Conservation (phyloP, 257 asterid genomes). For the Striga asiatica region DNA sequence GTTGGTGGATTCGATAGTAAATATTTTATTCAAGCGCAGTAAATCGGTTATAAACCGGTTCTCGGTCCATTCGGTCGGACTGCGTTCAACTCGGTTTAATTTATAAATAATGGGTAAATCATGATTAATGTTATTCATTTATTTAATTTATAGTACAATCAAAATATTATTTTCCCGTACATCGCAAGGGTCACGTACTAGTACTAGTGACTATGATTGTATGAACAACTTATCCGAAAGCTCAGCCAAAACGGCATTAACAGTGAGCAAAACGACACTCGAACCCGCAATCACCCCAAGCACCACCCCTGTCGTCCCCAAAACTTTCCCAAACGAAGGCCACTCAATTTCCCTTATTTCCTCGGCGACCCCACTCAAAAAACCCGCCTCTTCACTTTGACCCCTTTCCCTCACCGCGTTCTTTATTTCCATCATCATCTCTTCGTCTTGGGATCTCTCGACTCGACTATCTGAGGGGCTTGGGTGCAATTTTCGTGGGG, state of each 20-base stretch:
- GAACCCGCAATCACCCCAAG: constrained; percentile 85
- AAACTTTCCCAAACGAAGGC: constrained; percentile 70
- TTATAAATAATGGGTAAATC: too few relatives aligned
- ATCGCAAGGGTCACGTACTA: too few relatives aligned
- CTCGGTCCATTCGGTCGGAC: too few relatives aligned
- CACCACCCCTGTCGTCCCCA: constrained; percentile 86
- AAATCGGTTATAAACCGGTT: too few relatives aligned
- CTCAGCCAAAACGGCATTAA: constrained; percentile 93
- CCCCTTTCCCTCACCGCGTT: constrained; percentile 56
- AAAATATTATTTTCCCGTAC: too few relatives aligned
- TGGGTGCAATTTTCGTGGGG: constrained; percentile 13
- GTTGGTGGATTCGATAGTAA: too few relatives aligned
- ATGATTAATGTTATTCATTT: too few relatives aligned
- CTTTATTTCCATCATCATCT: constrained; percentile 43
- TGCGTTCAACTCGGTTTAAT: too few relatives aligned
- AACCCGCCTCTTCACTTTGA: constrained; percentile 25
- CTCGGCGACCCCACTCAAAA: constrained; percentile 61
- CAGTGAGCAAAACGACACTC: constrained; percentile 90
- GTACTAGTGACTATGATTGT: too few relatives aligned
- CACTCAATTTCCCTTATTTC: constrained; percentile 85
- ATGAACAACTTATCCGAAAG: constrained; percentile 66
- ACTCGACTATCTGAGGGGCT: constrained; percentile 8
- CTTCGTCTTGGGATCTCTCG: constrained; percentile 13
- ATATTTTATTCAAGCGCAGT: too few relatives aligned
- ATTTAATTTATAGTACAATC: too few relatives aligned